These are phyloP conservation scores for Monosporascus sp. DNA, from an alignment of 2,329 filamentous ascomycete species.

Conservation along the genomic window DNA sequence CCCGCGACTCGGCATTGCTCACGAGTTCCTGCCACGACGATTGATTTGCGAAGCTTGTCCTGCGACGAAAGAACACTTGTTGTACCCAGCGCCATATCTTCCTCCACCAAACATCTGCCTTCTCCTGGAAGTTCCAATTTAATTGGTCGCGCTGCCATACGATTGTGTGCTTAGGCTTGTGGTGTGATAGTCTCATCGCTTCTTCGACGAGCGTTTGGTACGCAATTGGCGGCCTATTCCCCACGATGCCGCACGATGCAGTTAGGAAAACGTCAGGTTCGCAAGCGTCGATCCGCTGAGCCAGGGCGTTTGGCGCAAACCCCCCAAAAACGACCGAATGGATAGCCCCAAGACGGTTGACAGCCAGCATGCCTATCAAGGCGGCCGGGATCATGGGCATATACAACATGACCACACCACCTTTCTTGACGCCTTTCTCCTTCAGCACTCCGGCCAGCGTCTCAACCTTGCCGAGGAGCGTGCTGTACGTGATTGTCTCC, in stretches of 20 bases:
- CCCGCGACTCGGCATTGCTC: constrained; percentile 62
- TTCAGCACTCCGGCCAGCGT: constrained; percentile 74
- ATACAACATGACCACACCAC: constrained; percentile 52
- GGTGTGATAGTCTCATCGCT: constrained; percentile 60
- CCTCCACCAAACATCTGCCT: constrained; percentile 62
- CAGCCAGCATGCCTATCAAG: constrained; percentile 79
- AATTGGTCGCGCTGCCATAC: constrained; percentile 81
- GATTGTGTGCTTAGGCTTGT: constrained; percentile 69
- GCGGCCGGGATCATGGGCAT: constrained; percentile 97
- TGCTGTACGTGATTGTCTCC: constrained; percentile 66
- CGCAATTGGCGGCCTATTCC: constrained; percentile 68
- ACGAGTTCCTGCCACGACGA: constrained; percentile 67
- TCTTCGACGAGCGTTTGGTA: constrained; percentile 75
- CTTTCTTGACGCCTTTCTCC: constrained; percentile 59
- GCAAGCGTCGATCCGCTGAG: constrained; percentile 83
- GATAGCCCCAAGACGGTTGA: constrained; percentile 76
- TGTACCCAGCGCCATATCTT: too few relatives aligned
- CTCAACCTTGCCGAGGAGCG: constrained; percentile 76
- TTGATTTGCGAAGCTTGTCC: too few relatives aligned
- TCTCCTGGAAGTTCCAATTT: constrained; percentile 66
- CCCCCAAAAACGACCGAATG: constrained; percentile 93
- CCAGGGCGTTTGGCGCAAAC: constrained; percentile 75
- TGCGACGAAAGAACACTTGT: too few relatives aligned
- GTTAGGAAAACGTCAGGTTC: constrained; percentile 74
- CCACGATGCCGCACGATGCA: constrained; percentile 88